Evolutionary conservation across 2,329 filamentous ascomycete species (phyloP).

Genomic region (Talaromyces sp.): DNA sequence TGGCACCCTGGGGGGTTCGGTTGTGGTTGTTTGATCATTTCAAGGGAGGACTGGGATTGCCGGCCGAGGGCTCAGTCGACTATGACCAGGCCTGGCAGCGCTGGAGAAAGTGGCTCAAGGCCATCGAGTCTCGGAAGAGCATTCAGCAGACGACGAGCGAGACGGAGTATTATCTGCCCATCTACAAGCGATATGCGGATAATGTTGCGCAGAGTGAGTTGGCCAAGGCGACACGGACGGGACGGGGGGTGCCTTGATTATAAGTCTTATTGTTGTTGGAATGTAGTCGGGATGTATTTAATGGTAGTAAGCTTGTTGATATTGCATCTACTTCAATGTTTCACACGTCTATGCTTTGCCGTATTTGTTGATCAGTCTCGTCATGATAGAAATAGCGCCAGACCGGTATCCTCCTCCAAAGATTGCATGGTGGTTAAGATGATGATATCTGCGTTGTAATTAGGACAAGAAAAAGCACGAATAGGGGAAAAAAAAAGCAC

Average conservation of each 20-base stretch:
- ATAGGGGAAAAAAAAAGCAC: constrained; percentile 30
- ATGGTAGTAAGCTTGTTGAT: neutral
- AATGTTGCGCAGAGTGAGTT: constrained; percentile 60
- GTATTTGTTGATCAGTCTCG: constrained; percentile 68
- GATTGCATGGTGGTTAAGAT: constrained; percentile 81
- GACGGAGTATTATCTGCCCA: constrained; percentile 61
- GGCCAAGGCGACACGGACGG: constrained; percentile 59
- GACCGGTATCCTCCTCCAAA: constrained; percentile 76
- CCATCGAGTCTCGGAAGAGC: constrained; percentile 57
- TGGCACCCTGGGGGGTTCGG: constrained; percentile 69
- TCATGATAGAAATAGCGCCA: constrained; percentile 77
- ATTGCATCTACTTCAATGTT: neutral
- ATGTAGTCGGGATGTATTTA: neutral
- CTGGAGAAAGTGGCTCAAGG: constrained; percentile 62
- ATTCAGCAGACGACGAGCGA: constrained; percentile 66
- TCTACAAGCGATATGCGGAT: constrained; percentile 65
- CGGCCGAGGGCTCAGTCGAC: constrained; percentile 43
- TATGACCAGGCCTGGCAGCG: constrained; percentile 59
- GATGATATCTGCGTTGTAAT: constrained; percentile 64
- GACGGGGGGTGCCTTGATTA: constrained; percentile 56
- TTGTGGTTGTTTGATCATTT: constrained; percentile 73
- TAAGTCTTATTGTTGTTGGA: neutral
- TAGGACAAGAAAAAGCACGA: neutral
- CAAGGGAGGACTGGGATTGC: constrained; percentile 56
- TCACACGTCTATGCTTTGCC: constrained; percentile 25